phyloP scores from a whole-genome alignment of 352 stramenopile species.

The Pythium vanterpoolii region DNA sequence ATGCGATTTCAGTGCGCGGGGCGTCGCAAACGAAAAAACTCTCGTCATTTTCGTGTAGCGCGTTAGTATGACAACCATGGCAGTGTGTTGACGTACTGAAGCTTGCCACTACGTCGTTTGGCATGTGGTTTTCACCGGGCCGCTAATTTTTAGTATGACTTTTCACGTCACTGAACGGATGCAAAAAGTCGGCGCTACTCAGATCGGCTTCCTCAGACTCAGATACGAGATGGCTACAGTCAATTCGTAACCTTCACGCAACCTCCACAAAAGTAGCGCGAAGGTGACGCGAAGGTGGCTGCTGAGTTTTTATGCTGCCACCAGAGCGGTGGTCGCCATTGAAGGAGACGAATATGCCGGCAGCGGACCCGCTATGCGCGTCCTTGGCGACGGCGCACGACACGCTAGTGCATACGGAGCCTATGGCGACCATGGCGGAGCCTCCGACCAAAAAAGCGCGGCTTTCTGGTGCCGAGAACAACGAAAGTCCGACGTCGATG shows the following conservation, averaged over 20 bases:
- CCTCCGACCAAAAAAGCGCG: constrained; percentile 13
- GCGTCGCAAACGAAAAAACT: no score
- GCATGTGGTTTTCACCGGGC: no score
- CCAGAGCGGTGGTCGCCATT: background rate
- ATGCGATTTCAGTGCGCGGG: no score
- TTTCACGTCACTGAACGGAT: no score
- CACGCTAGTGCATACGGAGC: background rate
- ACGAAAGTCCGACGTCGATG: background rate
- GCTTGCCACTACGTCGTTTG: no score
- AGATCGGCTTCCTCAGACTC: constrained; percentile 9
- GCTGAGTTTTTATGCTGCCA: constrained; percentile 22
- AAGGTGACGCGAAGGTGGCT: constrained; percentile 15
- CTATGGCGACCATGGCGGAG: background rate
- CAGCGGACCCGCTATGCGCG: constrained; percentile 2
- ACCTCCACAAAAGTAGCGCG: background rate
- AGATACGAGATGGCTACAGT: constrained; percentile 13
- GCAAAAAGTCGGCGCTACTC: no score
- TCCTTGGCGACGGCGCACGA: background rate
- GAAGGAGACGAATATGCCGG: background rate
- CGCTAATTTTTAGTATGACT: no score
- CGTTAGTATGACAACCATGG: no score
- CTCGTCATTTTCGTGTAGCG: no score
- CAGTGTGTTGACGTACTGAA: no score
- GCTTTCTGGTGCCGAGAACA: background rate
- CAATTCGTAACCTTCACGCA: background rate